Conservation (phyloP, 371 early-diverging fungal genomes). For the Mortierella sp. region DNA sequence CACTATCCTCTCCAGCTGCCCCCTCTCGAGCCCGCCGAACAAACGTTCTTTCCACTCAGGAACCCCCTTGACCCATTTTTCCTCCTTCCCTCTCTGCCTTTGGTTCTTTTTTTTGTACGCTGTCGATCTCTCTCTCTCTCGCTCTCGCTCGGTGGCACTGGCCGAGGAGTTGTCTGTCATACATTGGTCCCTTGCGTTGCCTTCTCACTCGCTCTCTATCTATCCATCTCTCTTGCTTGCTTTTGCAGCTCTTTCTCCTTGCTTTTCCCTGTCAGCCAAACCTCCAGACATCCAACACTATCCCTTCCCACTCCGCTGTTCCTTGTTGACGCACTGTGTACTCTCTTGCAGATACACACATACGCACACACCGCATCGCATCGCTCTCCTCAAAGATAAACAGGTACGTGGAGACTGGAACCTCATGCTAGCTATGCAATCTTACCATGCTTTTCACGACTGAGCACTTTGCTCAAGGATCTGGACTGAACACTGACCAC, state of each 20-base stretch:
- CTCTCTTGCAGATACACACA: not conserved
- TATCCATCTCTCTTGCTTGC: not conserved
- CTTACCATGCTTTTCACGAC: not conserved
- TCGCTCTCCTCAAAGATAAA: not conserved
- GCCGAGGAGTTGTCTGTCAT: constrained; percentile 22
- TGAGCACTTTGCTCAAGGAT: too few relatives aligned
- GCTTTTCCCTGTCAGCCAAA: constrained; percentile 2
- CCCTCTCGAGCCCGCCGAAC: not conserved
- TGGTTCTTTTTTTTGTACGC: not conserved
- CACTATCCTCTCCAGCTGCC: constrained; percentile 11
- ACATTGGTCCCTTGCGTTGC: constrained; percentile 1
- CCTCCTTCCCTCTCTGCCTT: not conserved
- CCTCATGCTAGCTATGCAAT: not conserved
- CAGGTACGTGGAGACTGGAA: constrained; percentile 8
- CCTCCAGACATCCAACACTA: constrained; percentile 2
- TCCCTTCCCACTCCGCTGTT: constrained; percentile 12
- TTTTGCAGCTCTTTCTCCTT: constrained; percentile 11
- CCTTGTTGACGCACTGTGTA: constrained; percentile 1
- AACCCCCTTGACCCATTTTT: constrained; percentile 17
- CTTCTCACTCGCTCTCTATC: not conserved
- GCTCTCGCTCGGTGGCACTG: constrained; percentile 1
- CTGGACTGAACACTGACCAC: not conserved
- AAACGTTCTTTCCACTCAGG: constrained; percentile 9
- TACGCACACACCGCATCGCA: constrained; percentile 1
- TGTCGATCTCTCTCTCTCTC: constrained; percentile 16